Evolutionary conservation across 2,329 filamentous ascomycete genomes (phyloP).

Genomic region (Clarireedia monteithiana): DNA sequence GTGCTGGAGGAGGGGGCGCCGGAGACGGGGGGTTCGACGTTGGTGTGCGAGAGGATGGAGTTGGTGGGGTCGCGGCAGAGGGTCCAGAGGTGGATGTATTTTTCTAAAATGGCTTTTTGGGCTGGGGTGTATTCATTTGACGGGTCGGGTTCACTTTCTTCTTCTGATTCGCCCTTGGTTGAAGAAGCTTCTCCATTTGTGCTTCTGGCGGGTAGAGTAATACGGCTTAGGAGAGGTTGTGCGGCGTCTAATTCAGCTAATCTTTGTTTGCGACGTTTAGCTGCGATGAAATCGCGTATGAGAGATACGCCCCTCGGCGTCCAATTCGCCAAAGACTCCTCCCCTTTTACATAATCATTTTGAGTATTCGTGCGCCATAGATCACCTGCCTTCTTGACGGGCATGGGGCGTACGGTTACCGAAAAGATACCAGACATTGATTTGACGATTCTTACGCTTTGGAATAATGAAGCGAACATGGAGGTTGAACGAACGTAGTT

Average conservation of each 20-base stretch:
- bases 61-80: slow-evolving; percentile 27
- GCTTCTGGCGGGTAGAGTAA: slow-evolving; percentile 30
- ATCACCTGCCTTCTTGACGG: slow-evolving; percentile 85
- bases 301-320: slow-evolving; percentile 82
- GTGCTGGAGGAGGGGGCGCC: slow-evolving; percentile 37
- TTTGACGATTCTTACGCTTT: slow-evolving; percentile 75
- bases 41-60: slow-evolving; percentile 49
- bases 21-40: slow-evolving; percentile 62
- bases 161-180: slow-evolving; percentile 22
- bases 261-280: slow-evolving; percentile 65
- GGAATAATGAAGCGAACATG: slow-evolving; percentile 82
- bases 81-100: slow-evolving; percentile 28
- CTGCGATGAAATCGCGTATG: slow-evolving; percentile 76
- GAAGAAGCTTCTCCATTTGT: slow-evolving; percentile 7
- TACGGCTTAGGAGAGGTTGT: slow-evolving; percentile 55
- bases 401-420: slow-evolving; percentile 75
- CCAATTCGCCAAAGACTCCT: slow-evolving; percentile 81
- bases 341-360: slow-evolving; percentile 92
- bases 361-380: slow-evolving; percentile 95
- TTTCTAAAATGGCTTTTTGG: slow-evolving; percentile 32
- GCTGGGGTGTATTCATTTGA: background rate
- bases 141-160: slow-evolving; percentile 19
- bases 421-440: slow-evolving; percentile 84
- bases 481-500: slow-evolving; percentile 80
- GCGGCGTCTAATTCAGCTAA: slow-evolving; percentile 74